Percentiles rank a stretch among this genome's conserved stretches.
Evolutionary conservation across 169 alveolate species (phyloP).

Genomic region (Ichthyophthirius multifiliis): DNA sequence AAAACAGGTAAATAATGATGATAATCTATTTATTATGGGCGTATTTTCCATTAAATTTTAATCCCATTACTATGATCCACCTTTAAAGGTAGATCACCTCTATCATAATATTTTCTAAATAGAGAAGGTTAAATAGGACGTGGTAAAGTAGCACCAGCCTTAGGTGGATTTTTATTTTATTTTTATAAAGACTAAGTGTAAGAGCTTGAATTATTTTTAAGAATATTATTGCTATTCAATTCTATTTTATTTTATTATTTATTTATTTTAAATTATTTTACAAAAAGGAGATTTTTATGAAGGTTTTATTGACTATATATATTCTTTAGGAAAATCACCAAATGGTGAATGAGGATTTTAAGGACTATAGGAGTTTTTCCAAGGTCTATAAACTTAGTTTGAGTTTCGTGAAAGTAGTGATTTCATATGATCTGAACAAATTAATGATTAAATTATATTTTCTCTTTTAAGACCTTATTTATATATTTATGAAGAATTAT

Average conservation of each 20-base stretch:
- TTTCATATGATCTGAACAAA: no score
- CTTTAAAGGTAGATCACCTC: slow-evolving; percentile 92
- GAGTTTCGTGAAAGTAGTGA: no score
- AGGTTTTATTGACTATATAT: slow-evolving; percentile 38
- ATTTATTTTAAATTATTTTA: slow-evolving; percentile 49
- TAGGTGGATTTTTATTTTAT: slow-evolving; percentile 76
- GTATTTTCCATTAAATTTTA: slow-evolving; percentile 82
- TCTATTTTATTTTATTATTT: slow-evolving; percentile 42
- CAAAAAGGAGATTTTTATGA: slow-evolving; percentile 44
- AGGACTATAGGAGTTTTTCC: slow-evolving; percentile 64
- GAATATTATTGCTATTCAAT: slow-evolving; percentile 26
- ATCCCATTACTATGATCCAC: slow-evolving; percentile 82
- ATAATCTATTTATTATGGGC: slow-evolving; percentile 85
- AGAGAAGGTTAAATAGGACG: slow-evolving; percentile 75
- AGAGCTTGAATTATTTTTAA: no score
- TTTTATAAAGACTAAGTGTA: slow-evolving; percentile 65
- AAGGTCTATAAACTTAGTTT: slow-evolving; percentile 51
- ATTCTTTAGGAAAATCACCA: slow-evolving; percentile 90
- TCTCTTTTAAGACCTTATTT: no score
- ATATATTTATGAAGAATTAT: no score
- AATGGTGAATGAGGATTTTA: slow-evolving; percentile 83
- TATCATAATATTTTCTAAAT: slow-evolving; percentile 89
- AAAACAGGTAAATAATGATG: slow-evolving; percentile 92
- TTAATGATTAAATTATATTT: no score
- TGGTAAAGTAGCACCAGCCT: slow-evolving; percentile 79